Base-by-base conservation (phyloP, 768 basidiomycete genomes). In the Rubroboletus satanas region DNA sequence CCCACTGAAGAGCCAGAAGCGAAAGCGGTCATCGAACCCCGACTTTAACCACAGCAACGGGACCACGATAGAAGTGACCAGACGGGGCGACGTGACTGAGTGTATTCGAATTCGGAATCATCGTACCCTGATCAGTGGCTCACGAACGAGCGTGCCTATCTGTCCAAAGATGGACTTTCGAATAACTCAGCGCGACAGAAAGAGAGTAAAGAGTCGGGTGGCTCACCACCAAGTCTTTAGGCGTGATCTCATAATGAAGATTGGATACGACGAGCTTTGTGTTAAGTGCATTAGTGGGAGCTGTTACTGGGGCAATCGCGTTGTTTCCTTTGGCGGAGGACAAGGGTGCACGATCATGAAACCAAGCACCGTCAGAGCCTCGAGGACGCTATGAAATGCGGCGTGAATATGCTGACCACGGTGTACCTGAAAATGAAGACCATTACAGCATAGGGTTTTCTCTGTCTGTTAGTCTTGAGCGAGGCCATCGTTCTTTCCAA, bases 41-140 rank as follows among this genome's bases (percentile, higher is more conserved):
- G 50, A 57, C 57, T 45, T 58, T 39, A 60, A 71, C 55, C 65
- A 56, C 55, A 62, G 61, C 46, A 61, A 62, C 54, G 46, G 61
- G 62, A 67, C 66, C 71, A 67, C 60, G 69, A 62, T 62, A 70
- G 62, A 53, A 65, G 66, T 64, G 68, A 67, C 69, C 65, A 64
- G 68, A 66, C 64, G 56, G 67, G 64, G 68, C 65, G 70, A 62
- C 52, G 59, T 62, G 67, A 70, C 61, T 55, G 61, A 39, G 61
- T 70, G 68, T 60, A 70, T 68, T 71, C 68, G 68, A 72, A 77
- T 67, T 73, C 73, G 74, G 75, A 74, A 70, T 66, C 70, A 72
- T 80, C 93, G 87, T 93, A 96, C 93, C 88, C 89, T 91, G 74
- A 96, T 93, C 73, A 84, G 75, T 76, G 93, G 93, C 80, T 93